Base-by-base conservation (phyloP, 192 early-diverging fungal species). In the Coemansia sp. region DNA sequence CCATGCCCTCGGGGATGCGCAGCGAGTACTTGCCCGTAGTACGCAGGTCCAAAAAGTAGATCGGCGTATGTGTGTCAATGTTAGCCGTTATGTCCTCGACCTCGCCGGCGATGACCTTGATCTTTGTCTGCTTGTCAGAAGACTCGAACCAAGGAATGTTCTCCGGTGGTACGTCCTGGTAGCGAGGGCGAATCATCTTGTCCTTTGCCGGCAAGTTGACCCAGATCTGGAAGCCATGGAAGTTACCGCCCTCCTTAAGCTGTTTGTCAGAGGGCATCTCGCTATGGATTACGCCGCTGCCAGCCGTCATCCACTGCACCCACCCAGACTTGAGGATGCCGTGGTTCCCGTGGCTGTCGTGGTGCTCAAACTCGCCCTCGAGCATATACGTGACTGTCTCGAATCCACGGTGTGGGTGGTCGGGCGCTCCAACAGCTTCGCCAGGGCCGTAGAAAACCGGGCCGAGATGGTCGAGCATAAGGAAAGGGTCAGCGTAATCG, bases 21-120 rank as follows among this genome's bases (percentile, higher is more conserved):
- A 85, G 66, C 57, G 68, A 63, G 71, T 72, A 85, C 50, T 64
- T 68, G 50, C 78, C 84, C 28, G 86, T 86, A 78, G 95, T 84
- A 53, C 86, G 81, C 37, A 94, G 80, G 67, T 97, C 92, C 21
- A 95, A 78, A 70, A 91, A 92, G 81, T 87, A 88, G 58, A 93
- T 91, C 6, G 94, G 95, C 1, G 89, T 93, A 39, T 88, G 80
- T 2, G 95, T 95, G 47, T 87, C 75, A 17, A 95, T 91, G 23
- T 82, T 81, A 3, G 89, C 90, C 47, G 87, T 78, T 14, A 88
- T 82, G 33, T 87, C 93, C 66, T 89, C 89, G 14, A 88, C 86
- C 60, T 89, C 84, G n/a, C 96, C 96, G 3, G 94, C 93, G 72
- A 95, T 94, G 55, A 98, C 93, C 66, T 92, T 93, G 79, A 94